Evolutionary conservation across 2,329 filamentous ascomycete species (phyloP).

Genomic region (Neonectria hederae): DNA sequence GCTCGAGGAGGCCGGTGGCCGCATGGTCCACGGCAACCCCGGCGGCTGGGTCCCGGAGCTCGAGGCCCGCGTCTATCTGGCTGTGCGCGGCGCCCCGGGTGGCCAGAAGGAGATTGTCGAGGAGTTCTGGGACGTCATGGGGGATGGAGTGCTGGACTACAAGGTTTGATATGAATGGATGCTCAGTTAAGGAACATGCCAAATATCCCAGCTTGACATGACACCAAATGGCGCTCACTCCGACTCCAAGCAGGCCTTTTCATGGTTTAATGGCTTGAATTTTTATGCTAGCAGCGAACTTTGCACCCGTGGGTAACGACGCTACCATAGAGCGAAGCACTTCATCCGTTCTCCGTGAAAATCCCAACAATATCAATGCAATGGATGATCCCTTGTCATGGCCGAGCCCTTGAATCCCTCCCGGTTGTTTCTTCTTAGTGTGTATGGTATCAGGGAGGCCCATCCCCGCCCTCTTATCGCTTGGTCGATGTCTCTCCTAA

Average conservation of each 20-base stretch:
- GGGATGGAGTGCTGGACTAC: slow-evolving; percentile 63
- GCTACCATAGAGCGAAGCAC: slow-evolving; percentile 24
- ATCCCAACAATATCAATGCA: slow-evolving; percentile 39
- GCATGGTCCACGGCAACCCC: slow-evolving; percentile 77
- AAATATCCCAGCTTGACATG: background rate
- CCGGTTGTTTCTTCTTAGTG: slow-evolving; percentile 12
- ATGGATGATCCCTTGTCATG: slow-evolving; percentile 25
- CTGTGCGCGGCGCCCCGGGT: slow-evolving; percentile 66
- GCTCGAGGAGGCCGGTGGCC: slow-evolving; percentile 76
- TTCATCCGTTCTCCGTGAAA: slow-evolving; percentile 31
- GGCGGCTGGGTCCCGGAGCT: slow-evolving; percentile 73
- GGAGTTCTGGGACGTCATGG: slow-evolving; percentile 71
- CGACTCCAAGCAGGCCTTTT: background rate
- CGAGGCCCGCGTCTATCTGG: slow-evolving; percentile 70
- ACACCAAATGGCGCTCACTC: too few relatives aligned
- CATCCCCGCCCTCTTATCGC: slow-evolving; percentile 6
- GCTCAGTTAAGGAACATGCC: too few relatives aligned
- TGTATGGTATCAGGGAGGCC: slow-evolving; percentile 36
- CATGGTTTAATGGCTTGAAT: slow-evolving; percentile 17
- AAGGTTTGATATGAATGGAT: too few relatives aligned
- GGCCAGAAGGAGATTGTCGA: slow-evolving; percentile 71
- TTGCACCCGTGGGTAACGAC: slow-evolving; percentile 28
- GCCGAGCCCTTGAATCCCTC: slow-evolving; percentile 16
- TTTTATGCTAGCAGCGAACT: slow-evolving; percentile 31
- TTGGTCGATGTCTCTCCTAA: slow-evolving; percentile 4